Base-by-base conservation (phyloP, 1,284 basidiomycete species). In the Ceratobasidium sp. region DNA sequence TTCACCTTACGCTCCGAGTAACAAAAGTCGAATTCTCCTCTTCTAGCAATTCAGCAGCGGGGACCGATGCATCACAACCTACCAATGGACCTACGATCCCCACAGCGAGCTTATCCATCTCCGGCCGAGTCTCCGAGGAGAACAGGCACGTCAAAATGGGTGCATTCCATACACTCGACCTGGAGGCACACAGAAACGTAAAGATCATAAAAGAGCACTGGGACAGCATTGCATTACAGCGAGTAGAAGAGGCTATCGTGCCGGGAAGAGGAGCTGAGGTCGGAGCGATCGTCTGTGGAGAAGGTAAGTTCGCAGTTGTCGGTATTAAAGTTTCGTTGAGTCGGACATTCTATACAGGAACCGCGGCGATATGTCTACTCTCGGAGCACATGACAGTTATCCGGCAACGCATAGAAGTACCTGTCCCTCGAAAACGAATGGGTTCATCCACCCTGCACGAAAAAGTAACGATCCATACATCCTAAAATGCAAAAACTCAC, bases 321-420 rank as follows among this genome's bases (percentile, higher is more conserved):
- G 33, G 57, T 21, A 9, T 54, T 23, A 42, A 62, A 25, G 13
- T 27, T 59, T 29, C 42, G 29, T 27, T 46, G 46, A 47, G 23
- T 52, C n/a, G 5, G 47, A 41, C 44, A 7, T 42, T 8, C 21
- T 33, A 69, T 27, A 5, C 71, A 87, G 95, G 96, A 16, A 89
- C 87, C 2, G 97, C 97, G 0, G 90, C 91, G 1, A 91, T 99
- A 75, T 99, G 96, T 77, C 80, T 99, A 25, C 82, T 99, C 23
- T 97, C 94, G 0, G 89, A 98, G 74, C 94, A 98, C 79, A 98
- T 98, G 89, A 99, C 97, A 0, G 83, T 97, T 27, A 88, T 99
- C 44, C 81, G 93, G 7, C 94, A 98, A 77, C 86, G 97, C 7
- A 89, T 99, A 71, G 92, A 95, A 30, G 87, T 95, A 0, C 82